Evolutionary conservation across 2,329 filamentous ascomycete genomes (phyloP).

Genomic region (Stagonosporopsis rhizophila): DNA sequence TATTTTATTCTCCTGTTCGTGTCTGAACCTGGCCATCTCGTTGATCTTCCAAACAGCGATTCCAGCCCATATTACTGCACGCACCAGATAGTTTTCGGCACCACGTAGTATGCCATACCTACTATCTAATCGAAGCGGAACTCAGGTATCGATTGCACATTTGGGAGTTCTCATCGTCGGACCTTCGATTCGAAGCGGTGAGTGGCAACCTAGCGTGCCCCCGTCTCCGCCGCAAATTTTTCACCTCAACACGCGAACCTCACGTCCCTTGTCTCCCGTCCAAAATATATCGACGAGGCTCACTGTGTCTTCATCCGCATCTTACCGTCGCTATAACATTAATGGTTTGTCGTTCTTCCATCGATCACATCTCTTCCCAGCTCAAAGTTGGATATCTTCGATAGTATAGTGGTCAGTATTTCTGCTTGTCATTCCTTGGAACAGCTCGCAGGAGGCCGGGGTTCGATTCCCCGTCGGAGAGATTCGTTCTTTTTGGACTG

Average conservation of each 20-base stretch:
- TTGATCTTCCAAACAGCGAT: no score
- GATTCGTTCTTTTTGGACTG: not conserved
- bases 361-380: conserved; percentile 14
- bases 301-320: no score
- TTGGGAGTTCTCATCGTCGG: not conserved
- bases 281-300: not conserved
- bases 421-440: conserved; percentile 16
- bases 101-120: not conserved
- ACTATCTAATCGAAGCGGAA: no score
- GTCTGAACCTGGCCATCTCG: no score
- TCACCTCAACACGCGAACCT: not conserved
- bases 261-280: not conserved
- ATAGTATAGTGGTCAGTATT: conserved; percentile 23
- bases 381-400: conserved; percentile 18
- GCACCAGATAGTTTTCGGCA: not conserved
- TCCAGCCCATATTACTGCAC: no score
- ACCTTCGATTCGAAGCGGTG: not conserved
- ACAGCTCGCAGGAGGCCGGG: conserved; percentile 19
- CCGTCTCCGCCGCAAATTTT: not conserved
- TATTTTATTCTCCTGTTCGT: no score
- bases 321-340: not conserved
- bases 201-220: not conserved
- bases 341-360: not conserved
- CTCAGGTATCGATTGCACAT: no score
- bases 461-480: conserved; percentile 23